Evolutionary conservation across 2,329 filamentous ascomycete species (phyloP), one percentile per base, ranked within the genome.

Genomic region (Intubia oerlemansii): DNA sequence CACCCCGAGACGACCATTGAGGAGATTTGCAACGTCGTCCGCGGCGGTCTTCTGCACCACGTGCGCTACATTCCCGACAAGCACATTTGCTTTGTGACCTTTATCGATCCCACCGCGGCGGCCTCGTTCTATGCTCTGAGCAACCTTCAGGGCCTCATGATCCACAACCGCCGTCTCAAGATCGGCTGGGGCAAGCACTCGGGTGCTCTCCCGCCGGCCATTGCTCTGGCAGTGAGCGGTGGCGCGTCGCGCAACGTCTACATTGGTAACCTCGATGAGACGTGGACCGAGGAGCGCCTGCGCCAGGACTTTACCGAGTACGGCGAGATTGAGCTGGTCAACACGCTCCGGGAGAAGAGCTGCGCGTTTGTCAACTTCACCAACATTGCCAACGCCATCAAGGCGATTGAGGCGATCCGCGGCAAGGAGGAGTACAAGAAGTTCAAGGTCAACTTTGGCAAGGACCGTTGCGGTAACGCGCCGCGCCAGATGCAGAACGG

Each of bases 111-210:
- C 7, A 98, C 88, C 15, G 90, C 88, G 4, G 88, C 88, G 15
- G 88, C 88, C 23, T 93, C 85, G 1, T 98, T 98, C 59, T 98
- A 93, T 44, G 88, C 88, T 24, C 59, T 98, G 34, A 93, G 84
- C 64, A 95, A 95, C 53, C 61, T 98, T 17, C 88, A 98, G 49
- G 88, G 88, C 15, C 58, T 98, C 39, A 98, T 98, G 88, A 98
- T 98, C 43, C 88, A 98, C 57, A 98, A 98, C 55, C 71, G 88
- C 38, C 74, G 88, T 30, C 61, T 98, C 40, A 98, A 98, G 66
- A 93, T 98, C 48, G 88, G 88, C 39, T 98, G 88, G 88, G 88
- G 88, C 38, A 98, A 98, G 62, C 88, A 98, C 53, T 98, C 88
- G 5, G 88, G 88, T 35, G 85, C 84, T 40, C 69, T 98, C 16